Percentiles rank a stretch among this genome's conserved stretches.
These are phyloP conservation scores for Yamadazyma atmosphaerica DNA, from an alignment of 1,139 yeast species.

Conservation along the genomic window DNA sequence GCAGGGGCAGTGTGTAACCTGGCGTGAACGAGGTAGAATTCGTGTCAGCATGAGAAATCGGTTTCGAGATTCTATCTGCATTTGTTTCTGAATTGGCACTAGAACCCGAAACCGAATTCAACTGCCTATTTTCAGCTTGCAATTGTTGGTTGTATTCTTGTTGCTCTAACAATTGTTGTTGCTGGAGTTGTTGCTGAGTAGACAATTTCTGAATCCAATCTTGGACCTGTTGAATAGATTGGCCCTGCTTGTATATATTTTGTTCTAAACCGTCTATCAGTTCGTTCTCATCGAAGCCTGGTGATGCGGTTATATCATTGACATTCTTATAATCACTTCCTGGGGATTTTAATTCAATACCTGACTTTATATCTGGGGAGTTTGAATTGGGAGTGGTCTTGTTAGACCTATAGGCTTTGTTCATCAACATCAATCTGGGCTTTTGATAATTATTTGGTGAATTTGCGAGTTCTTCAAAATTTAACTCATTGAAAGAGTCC, in stretches of 20 bases:
- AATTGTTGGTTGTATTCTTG: conserved; percentile 7
- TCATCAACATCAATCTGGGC: conserved; percentile 46
- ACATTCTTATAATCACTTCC: not conserved
- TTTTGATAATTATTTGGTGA: conserved; percentile 23
- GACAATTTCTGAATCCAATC: conserved; percentile 56
- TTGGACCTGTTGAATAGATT: conserved; percentile 56
- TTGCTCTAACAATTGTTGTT: conserved; percentile 22
- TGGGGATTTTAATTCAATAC: not conserved
- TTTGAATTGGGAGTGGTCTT: conserved; percentile 15
- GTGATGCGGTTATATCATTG: not conserved
- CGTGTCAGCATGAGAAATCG: too few species aligned
- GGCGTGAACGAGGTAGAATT: conserved; percentile 4
- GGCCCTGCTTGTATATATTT: conserved; percentile 51
- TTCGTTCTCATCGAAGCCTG: conserved; percentile 15
- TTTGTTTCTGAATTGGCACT: conserved; percentile 6
- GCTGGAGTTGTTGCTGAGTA: conserved; percentile 35
- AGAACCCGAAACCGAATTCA: not conserved
- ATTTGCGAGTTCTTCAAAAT: conserved; percentile 15
- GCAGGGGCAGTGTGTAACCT: not conserved
- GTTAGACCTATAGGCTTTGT: conserved; percentile 33
- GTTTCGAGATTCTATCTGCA: too few species aligned
- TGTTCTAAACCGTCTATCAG: conserved; percentile 40
- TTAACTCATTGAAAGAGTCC: conserved; percentile 10
- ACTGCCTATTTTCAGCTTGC: conserved; percentile 1
- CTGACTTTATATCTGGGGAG: conserved; percentile 5